phyloP scores from a whole-genome alignment of 78 protist species.

The Trichosphaerium sp. region DNA sequence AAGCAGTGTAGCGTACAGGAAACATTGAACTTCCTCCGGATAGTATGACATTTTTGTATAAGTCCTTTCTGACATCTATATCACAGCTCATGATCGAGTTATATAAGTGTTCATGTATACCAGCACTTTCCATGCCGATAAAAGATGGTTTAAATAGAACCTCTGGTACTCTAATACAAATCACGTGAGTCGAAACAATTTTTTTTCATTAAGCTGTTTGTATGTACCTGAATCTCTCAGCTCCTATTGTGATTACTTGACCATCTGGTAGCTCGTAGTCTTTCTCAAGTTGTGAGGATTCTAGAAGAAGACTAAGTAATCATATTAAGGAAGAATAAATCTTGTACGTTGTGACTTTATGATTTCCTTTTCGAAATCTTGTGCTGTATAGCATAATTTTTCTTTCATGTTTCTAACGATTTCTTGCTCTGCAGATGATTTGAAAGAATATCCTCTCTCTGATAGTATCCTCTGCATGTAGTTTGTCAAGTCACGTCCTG shows the following conservation, averaged over 20 bases:
- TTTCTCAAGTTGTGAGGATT: conserved; percentile 16
- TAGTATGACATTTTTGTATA: conserved; percentile 49
- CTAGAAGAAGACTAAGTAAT: no score
- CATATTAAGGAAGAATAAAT: no score
- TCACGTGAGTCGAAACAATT: no score
- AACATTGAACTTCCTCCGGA: conserved; percentile 68
- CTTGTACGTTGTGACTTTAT: no score
- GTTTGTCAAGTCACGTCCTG: conserved; percentile 62
- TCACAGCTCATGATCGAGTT: conserved; percentile 70
- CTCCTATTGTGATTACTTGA: conserved; percentile 33
- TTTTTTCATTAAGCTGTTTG: no score
- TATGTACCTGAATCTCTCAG: conserved; percentile 38
- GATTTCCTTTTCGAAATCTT: conserved; percentile 65
- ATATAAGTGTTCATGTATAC: conserved; percentile 69
- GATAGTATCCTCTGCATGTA: conserved; percentile 47
- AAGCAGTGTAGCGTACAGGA: conserved; percentile 28
- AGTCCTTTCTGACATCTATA: conserved; percentile 38
- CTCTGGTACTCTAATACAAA: no score
- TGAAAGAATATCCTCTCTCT: conserved; percentile 19
- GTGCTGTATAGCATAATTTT: conserved; percentile 48
- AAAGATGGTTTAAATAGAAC: conserved; percentile 72
- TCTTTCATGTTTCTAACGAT: conserved; percentile 70
- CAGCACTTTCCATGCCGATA: conserved; percentile 72
- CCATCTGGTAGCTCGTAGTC: conserved; percentile 58
- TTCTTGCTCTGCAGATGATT: conserved; percentile 56